Conservation (phyloP, 2,329 filamentous ascomycete genomes). For the Phoma sp. region DNA sequence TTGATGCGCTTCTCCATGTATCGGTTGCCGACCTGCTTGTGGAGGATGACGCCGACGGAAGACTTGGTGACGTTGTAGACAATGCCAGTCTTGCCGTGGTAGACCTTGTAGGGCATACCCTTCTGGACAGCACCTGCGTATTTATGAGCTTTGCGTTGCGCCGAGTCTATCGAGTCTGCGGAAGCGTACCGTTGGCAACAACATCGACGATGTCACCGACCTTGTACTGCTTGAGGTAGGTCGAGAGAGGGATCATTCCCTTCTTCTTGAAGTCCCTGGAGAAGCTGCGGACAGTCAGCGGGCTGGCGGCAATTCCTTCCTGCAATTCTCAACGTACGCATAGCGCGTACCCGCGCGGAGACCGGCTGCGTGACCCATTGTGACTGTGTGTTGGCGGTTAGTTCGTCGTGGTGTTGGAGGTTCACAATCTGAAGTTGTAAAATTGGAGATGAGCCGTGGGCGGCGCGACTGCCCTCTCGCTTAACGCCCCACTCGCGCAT, state of each 20-base stretch:
- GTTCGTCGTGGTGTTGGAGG: conserved; percentile 11
- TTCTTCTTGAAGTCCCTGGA: conserved; percentile 92
- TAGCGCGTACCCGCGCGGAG: conserved; percentile 52
- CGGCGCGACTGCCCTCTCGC: conserved; percentile 10
- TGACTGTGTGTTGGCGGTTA: conserved; percentile 18
- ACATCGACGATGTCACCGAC: conserved; percentile 99
- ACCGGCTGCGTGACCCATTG: conserved; percentile 58
- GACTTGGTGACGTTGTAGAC: conserved; percentile 99
- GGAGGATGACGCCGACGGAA: conserved; percentile 95
- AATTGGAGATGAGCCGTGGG: conserved; percentile 14
- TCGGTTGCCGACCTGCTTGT: conserved; percentile 98
- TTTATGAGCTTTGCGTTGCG: conserved; percentile 18
- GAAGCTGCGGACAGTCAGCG: conserved; percentile 61
- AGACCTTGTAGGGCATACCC: conserved; percentile 97
- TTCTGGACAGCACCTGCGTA: conserved; percentile 46
- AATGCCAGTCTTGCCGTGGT: conserved; percentile 95
- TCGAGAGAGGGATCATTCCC: conserved; percentile 90
- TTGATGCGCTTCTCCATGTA: conserved; percentile 99
- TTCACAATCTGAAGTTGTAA: conserved; percentile 4
- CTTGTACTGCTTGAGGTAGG: conserved; percentile 93
- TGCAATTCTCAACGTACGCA: conserved; percentile 38
- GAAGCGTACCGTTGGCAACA: conserved; percentile 93
- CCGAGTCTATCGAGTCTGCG: conserved; percentile 16
- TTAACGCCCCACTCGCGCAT: conserved; percentile 15
- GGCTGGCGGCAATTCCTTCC: conserved; percentile 12